Evolutionary conservation across 495 filamentous ascomycete species (phyloP), one percentile per base, ranked within the genome.

Genomic region (Delitschia confertaspora): DNA sequence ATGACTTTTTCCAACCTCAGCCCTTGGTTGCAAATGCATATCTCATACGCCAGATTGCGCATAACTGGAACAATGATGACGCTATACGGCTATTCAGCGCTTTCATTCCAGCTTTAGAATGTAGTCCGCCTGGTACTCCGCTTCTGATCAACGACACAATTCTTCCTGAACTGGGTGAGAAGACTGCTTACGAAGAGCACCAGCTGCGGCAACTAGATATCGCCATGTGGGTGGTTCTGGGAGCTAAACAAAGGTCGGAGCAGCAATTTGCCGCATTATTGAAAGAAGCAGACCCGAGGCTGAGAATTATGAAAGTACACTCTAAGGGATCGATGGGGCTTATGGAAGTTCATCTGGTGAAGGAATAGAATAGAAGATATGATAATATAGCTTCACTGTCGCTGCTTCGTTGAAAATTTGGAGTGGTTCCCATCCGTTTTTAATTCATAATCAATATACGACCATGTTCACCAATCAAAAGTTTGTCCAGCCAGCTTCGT

Each of bases 111-210:
- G 61, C 27, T 0, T 36, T 66, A 0, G 60, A 64, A 37, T 13
- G n/a, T 0, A 59, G 33, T 9, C 38, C 11, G 2, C 53, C 53
- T 0, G 49, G 29, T 0, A 62, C 61, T 1, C 61, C 60, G 2
- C 23, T 65, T 0, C 49, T 65, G 0, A 60, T 65, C 19, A 65
- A 65, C 41, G 62, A 65, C 7, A 52, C 49, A 2, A 38, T 65
- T 1, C 3, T 61, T 18, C 62, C 62, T 1, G 48, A 57, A 33
- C 46, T 0, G 18, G 51, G n/a, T 16, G 29, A 23, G 0, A 3
- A 3, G 16, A 3, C 29, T 10, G 4, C 31, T 4, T 14, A 3
- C n/a, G 13, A 34, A 4, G 46, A 49, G 29, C 29, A 20, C 3
- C 6, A 1, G 17, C 2, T 37, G 4, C 18, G 46, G 4, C 46